Evolutionary conservation across 345 rosid genomes (phyloP).

Genomic region (Reutealis trisperma): DNA sequence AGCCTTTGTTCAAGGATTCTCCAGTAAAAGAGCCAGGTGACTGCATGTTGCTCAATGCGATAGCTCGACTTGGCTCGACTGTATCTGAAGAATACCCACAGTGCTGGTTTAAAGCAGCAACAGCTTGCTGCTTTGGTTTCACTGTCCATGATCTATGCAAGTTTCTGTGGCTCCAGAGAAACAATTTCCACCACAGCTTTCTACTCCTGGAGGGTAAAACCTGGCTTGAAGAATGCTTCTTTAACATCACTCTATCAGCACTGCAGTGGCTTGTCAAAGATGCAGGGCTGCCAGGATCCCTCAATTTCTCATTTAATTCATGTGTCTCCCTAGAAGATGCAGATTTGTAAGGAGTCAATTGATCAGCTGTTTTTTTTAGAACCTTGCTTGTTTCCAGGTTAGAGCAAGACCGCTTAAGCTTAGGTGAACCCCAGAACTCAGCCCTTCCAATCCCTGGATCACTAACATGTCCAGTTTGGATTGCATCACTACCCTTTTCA

Average conservation of each 20-base stretch:
- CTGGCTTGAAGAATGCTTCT: slow-evolving; percentile 92
- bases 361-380: slow-evolving; percentile 36
- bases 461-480: slow-evolving; percentile 68
- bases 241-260: slow-evolving; percentile 91
- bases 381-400: slow-evolving; percentile 53
- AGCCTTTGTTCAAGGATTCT: slow-evolving; percentile 38
- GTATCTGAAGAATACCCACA: slow-evolving; percentile 90
- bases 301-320: slow-evolving; percentile 20
- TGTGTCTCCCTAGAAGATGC: slow-evolving; percentile 41
- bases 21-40: slow-evolving; percentile 51
- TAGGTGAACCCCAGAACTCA: slow-evolving; percentile 62
- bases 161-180: slow-evolving; percentile 95
- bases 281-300: slow-evolving; percentile 39
- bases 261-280: slow-evolving; percentile 59
- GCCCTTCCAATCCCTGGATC: slow-evolving; percentile 74
- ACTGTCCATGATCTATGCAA: slow-evolving; percentile 46
- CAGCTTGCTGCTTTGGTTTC: slow-evolving; percentile 39
- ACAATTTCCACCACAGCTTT: slow-evolving; percentile 82
- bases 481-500: slow-evolving; percentile 27
- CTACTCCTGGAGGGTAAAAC: slow-evolving; percentile 85
- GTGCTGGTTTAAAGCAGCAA: slow-evolving; percentile 49
- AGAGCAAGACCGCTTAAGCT: slow-evolving; percentile 82
- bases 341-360: slow-evolving; percentile 42
- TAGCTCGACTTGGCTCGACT: slow-evolving; percentile 46
- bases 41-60: slow-evolving; percentile 37